These are phyloP conservation scores for Citropsis articulata DNA, from an alignment of 345 rosid species.

Conservation along the genomic window DNA sequence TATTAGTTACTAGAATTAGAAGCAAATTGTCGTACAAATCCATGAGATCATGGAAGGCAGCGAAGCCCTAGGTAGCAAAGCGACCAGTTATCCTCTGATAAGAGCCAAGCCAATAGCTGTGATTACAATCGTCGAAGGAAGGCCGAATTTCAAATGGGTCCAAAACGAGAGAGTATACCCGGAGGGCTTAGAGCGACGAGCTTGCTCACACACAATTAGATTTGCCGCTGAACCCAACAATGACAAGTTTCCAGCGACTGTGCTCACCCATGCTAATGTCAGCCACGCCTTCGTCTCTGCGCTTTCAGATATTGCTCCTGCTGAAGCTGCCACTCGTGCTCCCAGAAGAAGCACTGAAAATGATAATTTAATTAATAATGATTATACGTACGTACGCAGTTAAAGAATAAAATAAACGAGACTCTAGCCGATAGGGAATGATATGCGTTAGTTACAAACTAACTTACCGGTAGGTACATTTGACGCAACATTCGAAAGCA, in stretches of 20 bases:
- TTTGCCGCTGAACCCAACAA: constrained; percentile 30
- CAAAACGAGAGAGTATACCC: constrained; percentile 29
- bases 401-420: too few relatives aligned
- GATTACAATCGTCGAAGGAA: constrained; percentile 30
- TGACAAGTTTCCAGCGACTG: constrained; percentile 35
- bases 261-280: constrained; percentile 31
- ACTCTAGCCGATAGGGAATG: not conserved
- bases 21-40: not conserved
- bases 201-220: constrained; percentile 38
- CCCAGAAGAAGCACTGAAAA: constrained; percentile 31
- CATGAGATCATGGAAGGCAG: not conserved
- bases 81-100: constrained; percentile 12
- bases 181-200: constrained; percentile 17
- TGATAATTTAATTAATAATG: not conserved
- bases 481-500: constrained; percentile 31
- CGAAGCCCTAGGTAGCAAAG: not conserved
- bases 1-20: not conserved
- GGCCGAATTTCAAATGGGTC: constrained; percentile 27
- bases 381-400: too few relatives aligned
- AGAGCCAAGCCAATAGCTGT: constrained; percentile 28
- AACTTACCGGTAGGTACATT: constrained; percentile 36
- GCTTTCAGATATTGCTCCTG: constrained; percentile 19
- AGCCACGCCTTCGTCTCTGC: constrained; percentile 36
- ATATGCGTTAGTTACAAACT: not conserved
- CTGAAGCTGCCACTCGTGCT: constrained; percentile 30